These are phyloP conservation scores for Hyphopichia burtonii DNA, from an alignment of 1,139 yeast species.

Conservation along the genomic window DNA sequence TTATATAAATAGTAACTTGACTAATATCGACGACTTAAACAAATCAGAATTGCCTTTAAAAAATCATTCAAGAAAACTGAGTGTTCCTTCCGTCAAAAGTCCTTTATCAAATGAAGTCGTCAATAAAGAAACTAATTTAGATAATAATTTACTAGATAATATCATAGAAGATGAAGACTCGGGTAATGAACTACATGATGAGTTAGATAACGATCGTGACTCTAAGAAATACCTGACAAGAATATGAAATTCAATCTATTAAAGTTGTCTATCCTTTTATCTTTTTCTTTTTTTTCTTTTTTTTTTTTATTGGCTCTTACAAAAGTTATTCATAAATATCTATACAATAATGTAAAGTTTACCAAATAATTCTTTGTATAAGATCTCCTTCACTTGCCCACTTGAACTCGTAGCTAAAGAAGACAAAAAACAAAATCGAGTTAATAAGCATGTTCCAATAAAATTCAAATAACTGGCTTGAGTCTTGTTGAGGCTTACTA, in stretches of 20 bases:
- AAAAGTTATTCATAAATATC: no score
- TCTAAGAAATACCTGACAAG: no score
- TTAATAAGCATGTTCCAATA: conserved; percentile 62
- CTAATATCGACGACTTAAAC: conserved; percentile 12
- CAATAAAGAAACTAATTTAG: not conserved
- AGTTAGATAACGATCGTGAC: not conserved
- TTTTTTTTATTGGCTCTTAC: no score
- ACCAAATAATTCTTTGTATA: conserved; percentile 88
- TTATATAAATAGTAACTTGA: conserved; percentile 27
- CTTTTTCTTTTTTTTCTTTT: no score
- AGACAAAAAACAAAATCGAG: conserved; percentile 50
- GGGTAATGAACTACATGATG: conserved; percentile 1
- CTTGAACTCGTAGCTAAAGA: conserved; percentile 58
- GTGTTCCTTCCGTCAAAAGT: conserved; percentile 4
- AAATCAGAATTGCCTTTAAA: conserved; percentile 1
- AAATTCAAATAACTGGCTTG: conserved; percentile 53
- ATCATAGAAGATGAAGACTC: conserved; percentile 3
- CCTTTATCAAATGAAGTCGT: conserved; percentile 8
- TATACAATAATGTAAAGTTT: no score
- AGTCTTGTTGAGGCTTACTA: conserved; percentile 34
- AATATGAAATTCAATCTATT: no score
- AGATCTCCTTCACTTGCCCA: conserved; percentile 64
- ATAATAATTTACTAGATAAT: conserved; percentile 1
- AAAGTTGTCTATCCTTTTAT: not conserved
- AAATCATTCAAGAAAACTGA: not conserved